Evolutionary conservation across 2,329 filamentous ascomycete genomes (phyloP).

Genomic region (Exserohilum turcica): DNA sequence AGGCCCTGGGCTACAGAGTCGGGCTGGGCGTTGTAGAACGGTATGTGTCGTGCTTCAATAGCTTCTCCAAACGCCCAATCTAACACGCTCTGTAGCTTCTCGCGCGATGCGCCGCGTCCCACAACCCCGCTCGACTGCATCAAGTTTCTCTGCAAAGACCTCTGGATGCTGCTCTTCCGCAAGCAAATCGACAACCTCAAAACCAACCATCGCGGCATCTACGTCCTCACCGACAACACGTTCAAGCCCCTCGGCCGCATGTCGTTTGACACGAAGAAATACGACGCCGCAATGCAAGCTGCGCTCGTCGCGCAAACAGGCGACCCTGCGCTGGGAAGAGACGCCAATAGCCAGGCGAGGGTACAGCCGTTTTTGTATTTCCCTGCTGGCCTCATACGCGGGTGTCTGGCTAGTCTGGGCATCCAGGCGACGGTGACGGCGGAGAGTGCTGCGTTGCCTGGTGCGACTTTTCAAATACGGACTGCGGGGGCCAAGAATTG

Average conservation of each 20-base stretch:
- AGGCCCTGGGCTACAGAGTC: conserved; percentile 86
- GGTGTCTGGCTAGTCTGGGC: conserved; percentile 88
- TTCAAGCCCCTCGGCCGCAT: conserved; percentile 90
- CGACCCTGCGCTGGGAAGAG: conserved; percentile 51
- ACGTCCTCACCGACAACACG: conserved; percentile 89
- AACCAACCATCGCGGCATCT: conserved; percentile 95
- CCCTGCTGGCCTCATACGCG: conserved; percentile 88
- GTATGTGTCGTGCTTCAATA: conserved; percentile 54
- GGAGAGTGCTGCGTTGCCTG: conserved; percentile 83
- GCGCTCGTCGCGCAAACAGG: conserved; percentile 41
- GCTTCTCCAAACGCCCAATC: not conserved
- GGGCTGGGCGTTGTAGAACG: conserved; percentile 90
- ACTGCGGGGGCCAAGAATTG: conserved; percentile 71
- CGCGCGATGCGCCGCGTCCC: conserved; percentile 81
- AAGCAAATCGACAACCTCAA: conserved; percentile 99
- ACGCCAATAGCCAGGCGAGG: conserved; percentile 51
- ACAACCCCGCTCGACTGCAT: conserved; percentile 93
- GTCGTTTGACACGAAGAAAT: conserved; percentile 69
- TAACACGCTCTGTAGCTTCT: conserved; percentile 64
- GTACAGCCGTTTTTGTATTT: conserved; percentile 80
- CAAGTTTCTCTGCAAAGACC: conserved; percentile 97
- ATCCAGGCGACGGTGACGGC: conserved; percentile 91
- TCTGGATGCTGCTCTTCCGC: conserved; percentile 91
- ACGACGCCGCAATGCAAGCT: conserved; percentile 33
- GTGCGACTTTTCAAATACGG: conserved; percentile 95